Conservation (phyloP, 2,329 filamentous ascomycete species). For the Myriosclerotinia scirpicola region DNA sequence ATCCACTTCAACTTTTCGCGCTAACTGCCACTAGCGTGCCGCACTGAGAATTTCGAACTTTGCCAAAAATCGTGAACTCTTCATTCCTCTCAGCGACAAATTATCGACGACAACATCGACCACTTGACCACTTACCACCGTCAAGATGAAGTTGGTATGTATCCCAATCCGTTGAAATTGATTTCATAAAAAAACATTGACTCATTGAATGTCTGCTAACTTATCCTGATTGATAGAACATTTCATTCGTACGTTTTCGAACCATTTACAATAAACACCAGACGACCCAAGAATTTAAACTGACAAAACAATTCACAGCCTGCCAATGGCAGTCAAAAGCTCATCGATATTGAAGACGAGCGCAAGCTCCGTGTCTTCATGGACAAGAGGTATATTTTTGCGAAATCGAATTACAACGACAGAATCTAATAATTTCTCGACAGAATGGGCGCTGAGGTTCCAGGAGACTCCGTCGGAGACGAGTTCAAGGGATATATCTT, state of each 20-base stretch:
- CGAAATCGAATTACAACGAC: conserved; percentile 4
- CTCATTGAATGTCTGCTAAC: conserved; percentile 32
- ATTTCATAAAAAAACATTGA: not conserved
- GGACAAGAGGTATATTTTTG: conserved; percentile 73
- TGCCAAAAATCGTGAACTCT: conserved; percentile 15
- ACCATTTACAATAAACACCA: not conserved
- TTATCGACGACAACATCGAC: conserved; percentile 26
- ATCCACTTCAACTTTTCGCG: conserved; percentile 4
- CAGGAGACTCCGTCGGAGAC: conserved; percentile 92
- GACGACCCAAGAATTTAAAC: conserved; percentile 24
- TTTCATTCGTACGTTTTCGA: conserved; percentile 39
- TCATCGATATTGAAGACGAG: conserved; percentile 99
- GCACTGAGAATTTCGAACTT: conserved; percentile 21
- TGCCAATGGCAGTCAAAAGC: conserved; percentile 99
- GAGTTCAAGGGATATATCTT: conserved; percentile 99
- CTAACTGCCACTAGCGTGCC: conserved; percentile 17
- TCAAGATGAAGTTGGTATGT: conserved; percentile 42
- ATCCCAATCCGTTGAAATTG: not conserved
- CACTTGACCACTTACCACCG: conserved; percentile 26
- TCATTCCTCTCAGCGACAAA: conserved; percentile 22
- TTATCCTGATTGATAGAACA: conserved; percentile 34
- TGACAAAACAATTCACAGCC: conserved; percentile 48
- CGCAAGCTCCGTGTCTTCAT: conserved; percentile 98
- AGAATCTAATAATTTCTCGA: conserved; percentile 25
- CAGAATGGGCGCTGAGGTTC: conserved; percentile 86